These are phyloP conservation scores for Pichia manshurica DNA, from an alignment of 805 yeast species.

Conservation along the genomic window DNA sequence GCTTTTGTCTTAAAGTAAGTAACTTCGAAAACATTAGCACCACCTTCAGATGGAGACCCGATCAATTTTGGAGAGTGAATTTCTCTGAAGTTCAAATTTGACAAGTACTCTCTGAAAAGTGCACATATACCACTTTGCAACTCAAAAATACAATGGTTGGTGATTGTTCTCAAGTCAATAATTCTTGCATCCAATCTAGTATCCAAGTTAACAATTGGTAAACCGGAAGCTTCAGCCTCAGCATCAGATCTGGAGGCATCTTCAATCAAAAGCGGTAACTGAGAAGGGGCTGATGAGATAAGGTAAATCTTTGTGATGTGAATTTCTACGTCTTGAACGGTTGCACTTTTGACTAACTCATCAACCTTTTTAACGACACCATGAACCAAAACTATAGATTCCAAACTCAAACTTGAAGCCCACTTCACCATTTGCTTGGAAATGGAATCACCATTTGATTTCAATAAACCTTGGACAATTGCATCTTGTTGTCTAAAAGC, in stretches of 20 bases:
- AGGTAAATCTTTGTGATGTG: conserved; percentile 67
- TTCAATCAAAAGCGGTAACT: conserved; percentile 89
- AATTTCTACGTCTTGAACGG: conserved; percentile 86
- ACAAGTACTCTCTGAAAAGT: conserved; percentile 84
- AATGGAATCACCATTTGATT: conserved; percentile 61
- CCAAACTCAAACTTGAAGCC: conserved; percentile 81
- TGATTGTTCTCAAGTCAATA: conserved; percentile 91
- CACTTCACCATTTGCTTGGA: conserved; percentile 97
- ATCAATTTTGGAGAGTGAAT: conserved; percentile 94
- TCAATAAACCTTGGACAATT: conserved; percentile 78
- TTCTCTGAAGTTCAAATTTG: conserved; percentile 67
- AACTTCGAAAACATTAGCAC: conserved; percentile 92
- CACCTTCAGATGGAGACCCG: conserved; percentile 97
- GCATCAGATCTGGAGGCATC: conserved; percentile 95
- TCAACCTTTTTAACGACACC: conserved; percentile 81
- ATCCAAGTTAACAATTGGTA: conserved; percentile 93
- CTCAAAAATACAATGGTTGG: conserved; percentile 96
- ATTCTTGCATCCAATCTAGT: conserved; percentile 94
- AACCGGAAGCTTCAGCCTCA: conserved; percentile 84
- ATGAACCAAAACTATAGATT: conserved; percentile 84
- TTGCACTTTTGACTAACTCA: conserved; percentile 83
- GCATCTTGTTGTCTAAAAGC: conserved; percentile 87
- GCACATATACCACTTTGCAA: conserved; percentile 85
- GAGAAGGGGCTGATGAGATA: conserved; percentile 83
- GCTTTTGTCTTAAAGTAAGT: conserved; percentile 90